Evolutionary conservation across 768 basidiomycete genomes (phyloP).

Genomic region (Termitomyces sp.): DNA sequence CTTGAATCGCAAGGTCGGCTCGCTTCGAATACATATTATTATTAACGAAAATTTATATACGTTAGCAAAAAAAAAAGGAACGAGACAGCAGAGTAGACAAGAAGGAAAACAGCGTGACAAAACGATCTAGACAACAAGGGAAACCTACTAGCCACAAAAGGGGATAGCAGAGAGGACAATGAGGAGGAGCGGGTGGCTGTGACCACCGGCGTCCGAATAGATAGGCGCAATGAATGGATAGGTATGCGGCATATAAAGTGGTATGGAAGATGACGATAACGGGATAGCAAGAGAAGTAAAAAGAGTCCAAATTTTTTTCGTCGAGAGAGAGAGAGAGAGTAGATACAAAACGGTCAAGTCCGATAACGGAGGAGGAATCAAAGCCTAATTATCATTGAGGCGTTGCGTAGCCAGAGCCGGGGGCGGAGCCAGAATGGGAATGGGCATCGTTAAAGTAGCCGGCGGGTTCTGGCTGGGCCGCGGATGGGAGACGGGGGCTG

Average conservation of each 20-base stretch:
- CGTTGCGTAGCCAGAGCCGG: conserved; percentile 43
- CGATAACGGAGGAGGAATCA: background rate
- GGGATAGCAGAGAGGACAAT: conserved; percentile 1
- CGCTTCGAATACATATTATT: conserved; percentile 17
- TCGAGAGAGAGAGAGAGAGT: no score
- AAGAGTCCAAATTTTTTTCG: conserved; percentile 6
- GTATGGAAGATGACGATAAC: conserved; percentile 2
- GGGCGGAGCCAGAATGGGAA: conserved; percentile 35
- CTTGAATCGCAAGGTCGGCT: background rate
- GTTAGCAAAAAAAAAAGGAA: conserved; percentile 4
- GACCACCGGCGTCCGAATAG: conserved; percentile 6
- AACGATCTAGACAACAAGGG: conserved; percentile 4
- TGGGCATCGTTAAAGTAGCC: conserved; percentile 33
- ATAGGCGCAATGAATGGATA: conserved; percentile 3
- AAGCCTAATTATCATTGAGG: conserved; percentile 26
- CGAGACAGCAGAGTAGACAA: conserved; percentile 12
- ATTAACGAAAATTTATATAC: conserved; percentile 2
- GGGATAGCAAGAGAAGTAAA: background rate
- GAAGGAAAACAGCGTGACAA: conserved; percentile 12
- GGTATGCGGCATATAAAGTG: background rate
- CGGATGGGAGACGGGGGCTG: conserved; percentile 30
- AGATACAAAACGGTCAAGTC: background rate
- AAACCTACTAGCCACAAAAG: conserved; percentile 6
- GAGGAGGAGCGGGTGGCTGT: no score
- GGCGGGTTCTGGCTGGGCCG: conserved; percentile 20